Conservation (phyloP, 176 grass and related monocot genomes). For the Aegilops tauschii region DNA sequence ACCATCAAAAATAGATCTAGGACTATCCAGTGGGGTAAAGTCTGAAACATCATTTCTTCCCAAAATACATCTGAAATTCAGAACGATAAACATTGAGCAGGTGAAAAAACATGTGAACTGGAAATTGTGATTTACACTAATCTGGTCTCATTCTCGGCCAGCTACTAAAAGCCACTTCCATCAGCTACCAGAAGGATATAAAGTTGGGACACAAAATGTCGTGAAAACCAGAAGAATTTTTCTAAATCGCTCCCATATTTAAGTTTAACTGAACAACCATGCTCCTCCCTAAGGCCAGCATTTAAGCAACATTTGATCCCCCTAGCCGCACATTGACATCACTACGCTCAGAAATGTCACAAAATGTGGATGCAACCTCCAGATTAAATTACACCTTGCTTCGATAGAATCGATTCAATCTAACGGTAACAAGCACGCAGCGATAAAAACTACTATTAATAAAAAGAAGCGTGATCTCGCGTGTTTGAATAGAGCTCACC, state of each 20-base stretch:
- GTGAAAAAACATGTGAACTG: background rate
- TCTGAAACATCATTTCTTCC: background rate
- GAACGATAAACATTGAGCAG: background rate
- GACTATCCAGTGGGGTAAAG: background rate
- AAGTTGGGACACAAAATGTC: background rate
- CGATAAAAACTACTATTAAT: background rate
- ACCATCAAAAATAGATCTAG: background rate
- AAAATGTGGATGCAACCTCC: background rate
- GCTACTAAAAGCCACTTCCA: background rate
- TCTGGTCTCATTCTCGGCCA: background rate
- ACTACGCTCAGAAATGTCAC: background rate
- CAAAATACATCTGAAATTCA: background rate
- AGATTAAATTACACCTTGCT: background rate
- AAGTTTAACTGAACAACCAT: background rate
- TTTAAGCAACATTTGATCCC: background rate
- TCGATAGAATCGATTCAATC: background rate
- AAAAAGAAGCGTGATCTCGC: background rate
- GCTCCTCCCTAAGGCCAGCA: background rate
- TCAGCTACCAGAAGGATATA: background rate
- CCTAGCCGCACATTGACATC: background rate
- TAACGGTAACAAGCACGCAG: background rate
- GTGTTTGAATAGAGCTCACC: conserved; percentile 16
- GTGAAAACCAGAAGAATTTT: background rate
- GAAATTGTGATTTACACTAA: background rate
- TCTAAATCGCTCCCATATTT: background rate